Conservation (phyloP, 805 yeast genomes). For the Blastobotrys peoriensis region DNA sequence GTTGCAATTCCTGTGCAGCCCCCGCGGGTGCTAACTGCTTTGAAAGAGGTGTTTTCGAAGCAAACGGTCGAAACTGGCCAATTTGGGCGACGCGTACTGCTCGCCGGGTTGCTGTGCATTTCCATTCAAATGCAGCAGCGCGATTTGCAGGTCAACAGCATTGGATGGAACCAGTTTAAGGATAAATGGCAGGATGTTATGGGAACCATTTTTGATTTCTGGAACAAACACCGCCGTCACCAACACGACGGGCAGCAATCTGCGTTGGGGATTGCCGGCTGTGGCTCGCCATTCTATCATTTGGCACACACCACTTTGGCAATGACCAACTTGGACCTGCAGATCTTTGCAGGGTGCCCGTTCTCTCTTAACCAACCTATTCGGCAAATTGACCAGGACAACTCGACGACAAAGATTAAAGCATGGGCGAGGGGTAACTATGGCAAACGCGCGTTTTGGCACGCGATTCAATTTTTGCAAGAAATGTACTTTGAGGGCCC, state of each 20-base stretch:
- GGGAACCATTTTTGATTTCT: conserved; percentile 63
- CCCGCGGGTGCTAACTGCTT: conserved; percentile 34
- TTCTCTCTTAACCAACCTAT: conserved; percentile 67
- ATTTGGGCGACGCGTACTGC: conserved; percentile 60
- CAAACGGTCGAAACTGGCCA: conserved; percentile 42
- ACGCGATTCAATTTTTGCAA: conserved; percentile 54
- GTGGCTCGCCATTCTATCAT: conserved; percentile 64
- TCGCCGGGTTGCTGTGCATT: conserved; percentile 62
- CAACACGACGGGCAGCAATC: too few species aligned
- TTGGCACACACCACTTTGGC: conserved; percentile 67
- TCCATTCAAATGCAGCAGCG: conserved; percentile 69
- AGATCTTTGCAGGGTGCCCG: conserved; percentile 76
- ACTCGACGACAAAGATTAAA: conserved; percentile 43
- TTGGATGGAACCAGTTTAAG: conserved; percentile 36
- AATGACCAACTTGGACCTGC: conserved; percentile 70
- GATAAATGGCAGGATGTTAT: conserved; percentile 67
- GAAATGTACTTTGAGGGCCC: conserved; percentile 56
- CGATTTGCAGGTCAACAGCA: conserved; percentile 51
- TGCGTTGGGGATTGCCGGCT: conserved; percentile 30
- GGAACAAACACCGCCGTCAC: conserved; percentile 39
- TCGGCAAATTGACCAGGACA: conserved; percentile 43
- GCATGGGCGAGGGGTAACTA: conserved; percentile 45
- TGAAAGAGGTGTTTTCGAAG: conserved; percentile 54
- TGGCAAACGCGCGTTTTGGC: conserved; percentile 51
- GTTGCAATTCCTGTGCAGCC: conserved; percentile 43